Base-by-base conservation (phyloP, 176 grass and related monocot genomes). In the Triticum aestivum region DNA sequence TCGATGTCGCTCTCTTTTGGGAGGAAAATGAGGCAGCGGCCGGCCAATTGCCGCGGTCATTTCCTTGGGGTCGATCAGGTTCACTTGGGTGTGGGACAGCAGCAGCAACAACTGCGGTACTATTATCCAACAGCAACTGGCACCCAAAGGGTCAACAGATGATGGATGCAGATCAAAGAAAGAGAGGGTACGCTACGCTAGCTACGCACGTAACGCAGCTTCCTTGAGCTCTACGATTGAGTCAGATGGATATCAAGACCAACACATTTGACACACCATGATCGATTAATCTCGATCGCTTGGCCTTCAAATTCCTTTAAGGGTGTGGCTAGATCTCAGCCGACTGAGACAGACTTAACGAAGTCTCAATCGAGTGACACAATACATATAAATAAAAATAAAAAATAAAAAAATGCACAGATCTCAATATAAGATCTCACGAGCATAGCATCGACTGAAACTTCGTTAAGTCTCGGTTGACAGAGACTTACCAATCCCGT, bases 281-380 rank as follows among this genome's bases (percentile, higher is more conserved):
- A 12, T 45, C 42, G 42, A 38, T 38, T 6, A 4, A 44, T 44
- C 41, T 44, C 41, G 9, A 67, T 90, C 77, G 62, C 83, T 86
- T 86, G n/a, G 59, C 85, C 75, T 75, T 69, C 83, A 79, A 79
- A 79, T 47, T 62, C 88, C 59, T n/a, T 61, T 32, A 32, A 32
- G 30, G 30, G 30, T 32, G 30, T 3, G 30, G 30, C 30, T 32
- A 2, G 30, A 32, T 32, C 30, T 0, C 30, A 32, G 30, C 3
- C 1, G 30, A 32, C 30, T 2, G 30, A 24, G 23, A 24, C 23
- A 32, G 30, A 32, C 30, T 2, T 32, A 32, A 32, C 30, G 30
- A 2, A 32, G 30, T 2, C 1, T 32, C 30, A 32, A 32, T 32
- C 30, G 3, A 32, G 30, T 32, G 30, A 32, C 30, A 32, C 30